These are phyloP conservation scores for Suhomyces coccinellae DNA, from an alignment of 1,139 yeast genomes.

Conservation along the genomic window DNA sequence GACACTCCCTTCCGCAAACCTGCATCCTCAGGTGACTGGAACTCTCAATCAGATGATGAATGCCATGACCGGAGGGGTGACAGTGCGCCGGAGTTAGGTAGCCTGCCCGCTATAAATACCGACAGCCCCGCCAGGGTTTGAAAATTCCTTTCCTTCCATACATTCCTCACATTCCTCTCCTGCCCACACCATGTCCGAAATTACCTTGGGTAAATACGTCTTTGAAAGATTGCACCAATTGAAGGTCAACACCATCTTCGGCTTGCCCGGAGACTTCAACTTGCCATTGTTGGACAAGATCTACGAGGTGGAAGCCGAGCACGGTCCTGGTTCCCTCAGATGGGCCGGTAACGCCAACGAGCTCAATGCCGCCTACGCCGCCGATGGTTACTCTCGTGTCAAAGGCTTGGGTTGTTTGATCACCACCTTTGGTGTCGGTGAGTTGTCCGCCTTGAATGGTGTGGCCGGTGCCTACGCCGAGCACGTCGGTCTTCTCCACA, in stretches of 20 bases:
- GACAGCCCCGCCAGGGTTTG: not conserved
- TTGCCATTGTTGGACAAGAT: conserved; percentile 38
- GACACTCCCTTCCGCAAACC: conserved; percentile 3
- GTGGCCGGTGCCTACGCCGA: conserved; percentile 46
- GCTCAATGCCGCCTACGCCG: conserved; percentile 46
- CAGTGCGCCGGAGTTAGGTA: conserved; percentile 1
- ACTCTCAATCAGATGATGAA: conserved; percentile 7
- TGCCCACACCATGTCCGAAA: conserved; percentile 31
- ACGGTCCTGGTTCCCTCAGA: conserved; percentile 25
- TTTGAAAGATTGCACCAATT: conserved; percentile 47
- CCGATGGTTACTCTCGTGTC: conserved; percentile 44
- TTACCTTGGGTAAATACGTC: conserved; percentile 44
- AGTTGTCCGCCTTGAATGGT: conserved; percentile 42
- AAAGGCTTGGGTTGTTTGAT: conserved; percentile 40
- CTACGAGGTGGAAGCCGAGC: conserved; percentile 30
- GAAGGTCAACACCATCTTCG: conserved; percentile 41
- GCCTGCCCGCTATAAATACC: conserved; percentile 5
- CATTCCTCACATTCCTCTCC: not conserved
- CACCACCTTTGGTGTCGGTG: conserved; percentile 47
- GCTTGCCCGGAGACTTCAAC: conserved; percentile 46
- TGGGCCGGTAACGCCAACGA: conserved; percentile 50
- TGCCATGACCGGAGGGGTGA: conserved; percentile 2
- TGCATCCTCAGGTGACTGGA: conserved; percentile 4
- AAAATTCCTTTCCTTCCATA: not conserved
- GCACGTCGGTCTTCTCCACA: conserved; percentile 42